These are phyloP conservation scores for Lachnellula subtilissima DNA, from an alignment of 2,329 filamentous ascomycete genomes.

Conservation along the genomic window DNA sequence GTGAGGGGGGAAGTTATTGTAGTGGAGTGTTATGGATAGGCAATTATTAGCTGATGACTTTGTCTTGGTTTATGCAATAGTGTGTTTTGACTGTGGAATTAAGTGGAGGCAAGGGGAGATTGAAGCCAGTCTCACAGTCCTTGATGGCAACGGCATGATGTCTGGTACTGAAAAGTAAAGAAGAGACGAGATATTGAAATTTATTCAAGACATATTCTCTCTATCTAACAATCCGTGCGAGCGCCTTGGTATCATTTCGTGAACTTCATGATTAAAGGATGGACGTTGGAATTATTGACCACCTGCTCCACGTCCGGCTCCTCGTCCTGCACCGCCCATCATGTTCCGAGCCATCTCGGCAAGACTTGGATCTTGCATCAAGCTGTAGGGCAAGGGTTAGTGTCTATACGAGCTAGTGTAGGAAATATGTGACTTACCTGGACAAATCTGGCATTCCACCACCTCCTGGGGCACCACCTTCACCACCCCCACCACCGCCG, in stretches of 20 bases:
- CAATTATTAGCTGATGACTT: neutral
- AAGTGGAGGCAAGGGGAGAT: too few relatives aligned
- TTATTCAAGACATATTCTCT: neutral
- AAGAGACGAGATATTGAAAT: neutral
- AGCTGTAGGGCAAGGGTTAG: constrained; percentile 31
- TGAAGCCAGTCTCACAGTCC: too few relatives aligned
- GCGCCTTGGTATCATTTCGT: neutral
- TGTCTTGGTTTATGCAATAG: neutral
- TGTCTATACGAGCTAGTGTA: too few relatives aligned
- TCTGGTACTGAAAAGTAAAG: neutral
- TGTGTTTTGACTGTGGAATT: too few relatives aligned
- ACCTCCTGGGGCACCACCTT: constrained; percentile 37
- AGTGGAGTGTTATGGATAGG: neutral
- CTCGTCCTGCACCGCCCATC: constrained; percentile 49
- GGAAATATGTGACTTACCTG: neutral
- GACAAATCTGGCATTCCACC: constrained; percentile 82
- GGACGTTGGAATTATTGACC: constrained; percentile 5
- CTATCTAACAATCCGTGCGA: neutral
- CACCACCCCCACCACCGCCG: constrained; percentile 50
- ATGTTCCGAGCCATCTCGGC: constrained; percentile 76
- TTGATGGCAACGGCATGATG: too few relatives aligned
- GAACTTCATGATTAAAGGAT: neutral
- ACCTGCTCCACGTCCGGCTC: constrained; percentile 26
- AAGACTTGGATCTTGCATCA: constrained; percentile 92
- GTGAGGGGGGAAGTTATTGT: neutral